A percentile compares a stretch with the other conserved stretches of the same genome.
Evolutionary conservation across 2,329 filamentous ascomycete species (phyloP).

Genomic region (Hirsutella rhossiliensis): DNA sequence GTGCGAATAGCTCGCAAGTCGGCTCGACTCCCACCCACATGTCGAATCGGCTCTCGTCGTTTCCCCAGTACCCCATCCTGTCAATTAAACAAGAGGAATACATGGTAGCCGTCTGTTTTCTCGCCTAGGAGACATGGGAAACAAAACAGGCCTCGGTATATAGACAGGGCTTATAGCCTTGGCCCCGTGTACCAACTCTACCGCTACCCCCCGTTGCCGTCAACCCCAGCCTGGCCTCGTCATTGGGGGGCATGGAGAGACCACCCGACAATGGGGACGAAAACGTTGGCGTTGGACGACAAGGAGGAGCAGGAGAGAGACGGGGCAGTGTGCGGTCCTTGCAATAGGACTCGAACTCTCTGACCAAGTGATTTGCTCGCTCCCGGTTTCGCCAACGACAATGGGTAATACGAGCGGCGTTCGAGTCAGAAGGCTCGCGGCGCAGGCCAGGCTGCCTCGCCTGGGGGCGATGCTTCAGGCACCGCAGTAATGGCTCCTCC

Average conservation of each 20-base stretch:
- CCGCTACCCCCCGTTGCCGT: too few relatives aligned
- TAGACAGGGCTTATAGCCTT: too few relatives aligned
- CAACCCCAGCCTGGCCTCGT: too few relatives aligned
- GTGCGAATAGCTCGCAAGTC: not conserved
- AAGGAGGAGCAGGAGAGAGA: not conserved
- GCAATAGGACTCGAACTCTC: not conserved
- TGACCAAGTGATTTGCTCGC: not conserved
- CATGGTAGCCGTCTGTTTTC: too few relatives aligned
- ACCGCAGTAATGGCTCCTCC: not conserved
- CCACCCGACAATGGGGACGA: too few relatives aligned
- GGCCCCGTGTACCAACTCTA: too few relatives aligned
- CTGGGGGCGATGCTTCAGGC: slow-evolving; percentile 1
- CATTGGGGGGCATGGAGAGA: too few relatives aligned
- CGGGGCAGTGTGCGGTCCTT: not conserved
- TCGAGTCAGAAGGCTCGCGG: slow-evolving; percentile 1
- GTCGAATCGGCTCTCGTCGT: not conserved
- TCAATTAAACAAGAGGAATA: too few relatives aligned
- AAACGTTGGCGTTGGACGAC: not conserved
- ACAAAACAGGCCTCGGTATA: too few relatives aligned
- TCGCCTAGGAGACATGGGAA: too few relatives aligned
- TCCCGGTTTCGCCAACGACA: not conserved
- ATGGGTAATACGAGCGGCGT: slow-evolving; percentile 1
- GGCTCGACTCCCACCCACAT: not conserved
- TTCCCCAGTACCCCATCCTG: too few relatives aligned
- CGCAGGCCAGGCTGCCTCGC: not conserved